Evolutionary conservation across 2,329 filamentous ascomycete genomes (phyloP), one percentile per base, ranked within the genome.

Genomic region (Ceratocystis colombiana): DNA sequence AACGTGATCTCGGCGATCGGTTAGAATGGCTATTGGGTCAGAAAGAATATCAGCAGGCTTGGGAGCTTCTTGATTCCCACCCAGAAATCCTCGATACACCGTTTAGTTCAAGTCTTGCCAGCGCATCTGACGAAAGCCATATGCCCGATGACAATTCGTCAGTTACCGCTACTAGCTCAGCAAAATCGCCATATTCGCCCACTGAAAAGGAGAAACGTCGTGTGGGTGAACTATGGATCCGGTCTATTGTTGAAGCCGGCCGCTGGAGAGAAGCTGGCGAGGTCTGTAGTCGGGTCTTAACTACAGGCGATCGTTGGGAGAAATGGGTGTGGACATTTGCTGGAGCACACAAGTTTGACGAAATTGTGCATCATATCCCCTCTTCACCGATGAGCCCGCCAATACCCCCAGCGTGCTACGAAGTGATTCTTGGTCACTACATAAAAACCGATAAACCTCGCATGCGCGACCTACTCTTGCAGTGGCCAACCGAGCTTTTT

Each of bases 311-410:
- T 61, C 80, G 88, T 70, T 99, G 94, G 94, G 92, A 97, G 76
- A 90, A 95, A 71, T 97, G 93, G 91, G 88, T 95, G 4, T 95
- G 89, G 84, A 87, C 84, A 0, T 99, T 99, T 76, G 90, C 91
- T 6, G 88, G 90, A 50, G 88, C 89, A 1, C 83, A 89, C 69
- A 90, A 86, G 72, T 90, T 96, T 71, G 90, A 96, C 73, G 92
- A 96, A 71, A 96, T 99, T 68, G 88, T 89, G 4, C 82, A 88
- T 45, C 86, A 88, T 71, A 89, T 99, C 37, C 94, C 94, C 0
- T 85, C 84, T 1, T 82, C 86, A 64, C 84, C 86, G n/a, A 81
- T 95, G 73, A 84, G 83, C 33, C 92, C 92, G 6, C 87, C 90
- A 0, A 80, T 99, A 12, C 86, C 90, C 0, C 86, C 87, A 0